Percentiles rank a stretch among this genome's conserved stretches.
phyloP scores from a whole-genome alignment of 202 grass and related monocot species.

The Elaeis oleifera region DNA sequence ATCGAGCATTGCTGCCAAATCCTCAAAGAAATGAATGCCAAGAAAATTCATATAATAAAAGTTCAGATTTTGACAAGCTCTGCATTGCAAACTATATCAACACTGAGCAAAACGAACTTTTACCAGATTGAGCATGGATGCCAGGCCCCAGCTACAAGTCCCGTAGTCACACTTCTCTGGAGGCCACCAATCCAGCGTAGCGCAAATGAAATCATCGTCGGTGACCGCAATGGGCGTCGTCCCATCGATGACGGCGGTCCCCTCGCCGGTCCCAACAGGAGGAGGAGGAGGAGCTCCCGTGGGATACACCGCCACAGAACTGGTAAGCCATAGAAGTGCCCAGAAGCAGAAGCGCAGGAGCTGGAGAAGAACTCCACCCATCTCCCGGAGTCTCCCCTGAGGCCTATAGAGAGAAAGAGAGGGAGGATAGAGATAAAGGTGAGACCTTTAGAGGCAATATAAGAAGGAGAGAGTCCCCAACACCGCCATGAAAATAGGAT shows the following conservation, averaged over 20 bases:
- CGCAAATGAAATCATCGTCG: conserved; percentile 70
- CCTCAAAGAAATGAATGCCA: too few relatives aligned
- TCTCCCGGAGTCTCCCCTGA: background rate
- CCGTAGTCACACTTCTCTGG: conserved; percentile 86
- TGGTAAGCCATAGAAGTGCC: conserved; percentile 42
- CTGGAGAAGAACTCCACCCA: conserved; percentile 18
- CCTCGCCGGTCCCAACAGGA: background rate
- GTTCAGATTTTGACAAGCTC: too few relatives aligned
- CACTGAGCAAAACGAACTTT: too few relatives aligned
- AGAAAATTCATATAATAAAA: too few relatives aligned
- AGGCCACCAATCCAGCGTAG: conserved; percentile 88
- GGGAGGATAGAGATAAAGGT: too few relatives aligned
- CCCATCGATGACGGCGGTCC: conserved; percentile 30
- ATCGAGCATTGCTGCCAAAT: too few relatives aligned
- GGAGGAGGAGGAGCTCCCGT: background rate
- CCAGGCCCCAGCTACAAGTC: conserved; percentile 63
- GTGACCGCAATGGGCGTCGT: conserved; percentile 42
- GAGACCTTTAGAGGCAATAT: too few relatives aligned
- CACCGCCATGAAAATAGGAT: too few relatives aligned
- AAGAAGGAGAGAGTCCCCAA: background rate
- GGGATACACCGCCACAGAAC: conserved; percentile 19
- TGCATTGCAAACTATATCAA: too few relatives aligned
- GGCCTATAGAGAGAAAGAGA: too few relatives aligned
- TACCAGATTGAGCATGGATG: conserved; percentile 67
- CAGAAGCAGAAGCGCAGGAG: conserved; percentile 33